These are phyloP conservation scores for Colletotrichum lupini DNA, from an alignment of 2,329 filamentous ascomycete genomes.

Conservation along the genomic window DNA sequence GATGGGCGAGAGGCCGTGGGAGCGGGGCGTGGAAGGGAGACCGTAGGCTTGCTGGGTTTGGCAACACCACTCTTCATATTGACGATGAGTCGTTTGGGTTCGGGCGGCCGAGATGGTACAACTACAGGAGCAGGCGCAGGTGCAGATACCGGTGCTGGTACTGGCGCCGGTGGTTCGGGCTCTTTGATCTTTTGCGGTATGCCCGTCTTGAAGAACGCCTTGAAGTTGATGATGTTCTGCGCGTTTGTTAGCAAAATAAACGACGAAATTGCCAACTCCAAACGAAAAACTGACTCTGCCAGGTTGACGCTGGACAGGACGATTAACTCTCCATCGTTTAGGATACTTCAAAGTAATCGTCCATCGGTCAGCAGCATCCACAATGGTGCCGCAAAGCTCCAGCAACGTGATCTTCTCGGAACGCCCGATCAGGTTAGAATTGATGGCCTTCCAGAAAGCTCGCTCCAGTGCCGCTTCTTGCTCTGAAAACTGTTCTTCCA, in stretches of 20 bases:
- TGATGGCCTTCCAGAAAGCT: constrained; percentile 56
- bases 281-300: constrained; percentile 46
- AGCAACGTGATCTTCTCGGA: constrained; percentile 54
- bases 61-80: constrained; percentile 47
- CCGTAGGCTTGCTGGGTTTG: constrained; percentile 47
- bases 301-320: constrained; percentile 47
- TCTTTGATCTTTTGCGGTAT: constrained; percentile 23
- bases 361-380: constrained; percentile 56
- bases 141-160: not conserved
- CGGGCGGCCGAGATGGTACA: constrained; percentile 23
- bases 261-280: not conserved
- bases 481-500: constrained; percentile 53
- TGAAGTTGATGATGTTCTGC: constrained; percentile 52
- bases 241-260: constrained; percentile 30
- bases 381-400: constrained; percentile 59
- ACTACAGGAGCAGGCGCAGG: not conserved
- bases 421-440: constrained; percentile 52
- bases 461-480: constrained; percentile 53
- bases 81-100: constrained; percentile 44
- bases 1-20: constrained; percentile 15
- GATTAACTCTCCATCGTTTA: constrained; percentile 53
- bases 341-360: constrained; percentile 54
- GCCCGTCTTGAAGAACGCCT: constrained; percentile 48
- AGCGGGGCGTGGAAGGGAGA: constrained; percentile 21
- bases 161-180: constrained; percentile 34